Conservation (phyloP, 2,329 filamentous ascomycete species). For the Alternaria consortialis region DNA sequence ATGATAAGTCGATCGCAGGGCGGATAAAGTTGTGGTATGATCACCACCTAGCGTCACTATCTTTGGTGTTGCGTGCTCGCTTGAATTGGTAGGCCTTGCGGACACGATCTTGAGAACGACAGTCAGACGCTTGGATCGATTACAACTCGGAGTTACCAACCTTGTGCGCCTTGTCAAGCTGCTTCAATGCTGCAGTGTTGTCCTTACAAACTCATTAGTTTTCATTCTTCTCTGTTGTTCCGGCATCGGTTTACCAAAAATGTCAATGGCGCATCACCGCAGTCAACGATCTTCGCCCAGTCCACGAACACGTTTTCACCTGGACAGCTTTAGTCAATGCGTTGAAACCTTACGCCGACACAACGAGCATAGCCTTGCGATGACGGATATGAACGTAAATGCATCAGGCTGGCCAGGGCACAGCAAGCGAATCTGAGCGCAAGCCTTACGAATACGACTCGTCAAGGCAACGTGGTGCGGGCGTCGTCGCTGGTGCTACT, state of each 20-base stretch:
- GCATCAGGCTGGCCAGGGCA: background rate
- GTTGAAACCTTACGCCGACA: background rate
- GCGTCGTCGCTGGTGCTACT: background rate
- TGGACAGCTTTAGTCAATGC: conserved; percentile 15
- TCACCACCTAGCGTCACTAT: conserved; percentile 65
- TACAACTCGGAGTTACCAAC: conserved; percentile 37
- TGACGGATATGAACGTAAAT: background rate
- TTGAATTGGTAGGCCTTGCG: conserved; percentile 57
- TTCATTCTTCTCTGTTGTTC: background rate
- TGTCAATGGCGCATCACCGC: conserved; percentile 63
- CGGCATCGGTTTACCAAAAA: conserved; percentile 50
- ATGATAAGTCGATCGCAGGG: conserved; percentile 59
- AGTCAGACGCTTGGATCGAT: background rate
- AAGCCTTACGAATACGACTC: conserved; percentile 1
- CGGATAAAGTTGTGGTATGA: conserved; percentile 65
- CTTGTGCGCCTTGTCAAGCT: conserved; percentile 62
- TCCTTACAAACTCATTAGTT: conserved; percentile 47
- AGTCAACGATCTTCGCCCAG: conserved; percentile 64
- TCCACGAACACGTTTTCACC: conserved; percentile 55
- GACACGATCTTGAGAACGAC: conserved; percentile 53
- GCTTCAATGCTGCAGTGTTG: conserved; percentile 64
- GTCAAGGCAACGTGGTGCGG: background rate
- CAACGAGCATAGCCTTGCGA: background rate
- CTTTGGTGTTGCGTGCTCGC: conserved; percentile 56
- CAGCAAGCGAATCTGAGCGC: background rate